These are phyloP conservation scores for Backusella westeae DNA, from an alignment of 192 early-diverging fungal genomes.

Conservation along the genomic window DNA sequence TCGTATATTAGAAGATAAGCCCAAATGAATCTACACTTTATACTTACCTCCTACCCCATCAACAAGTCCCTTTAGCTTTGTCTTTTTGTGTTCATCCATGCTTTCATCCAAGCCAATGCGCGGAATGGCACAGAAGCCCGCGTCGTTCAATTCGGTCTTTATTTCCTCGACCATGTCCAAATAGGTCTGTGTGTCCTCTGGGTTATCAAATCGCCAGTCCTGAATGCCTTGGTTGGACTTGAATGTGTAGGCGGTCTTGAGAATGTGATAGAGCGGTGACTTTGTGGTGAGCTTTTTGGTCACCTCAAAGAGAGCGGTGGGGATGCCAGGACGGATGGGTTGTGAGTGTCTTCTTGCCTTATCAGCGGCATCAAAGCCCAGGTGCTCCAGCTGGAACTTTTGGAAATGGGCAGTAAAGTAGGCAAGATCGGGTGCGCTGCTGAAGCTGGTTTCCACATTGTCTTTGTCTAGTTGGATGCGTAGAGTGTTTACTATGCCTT, in stretches of 20 bases:
- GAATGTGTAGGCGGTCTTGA: constrained; percentile 26
- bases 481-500: constrained; percentile 17
- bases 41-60: background rate
- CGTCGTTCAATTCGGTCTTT: constrained; percentile 1
- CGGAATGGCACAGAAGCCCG: constrained; percentile 15
- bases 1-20: too few relatives aligned
- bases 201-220: constrained; percentile 26
- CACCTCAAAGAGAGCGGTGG: constrained; percentile 16
- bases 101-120: constrained; percentile 10
- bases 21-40: too few relatives aligned
- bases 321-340: constrained; percentile 16
- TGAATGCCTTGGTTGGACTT: constrained; percentile 15
- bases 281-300: background rate
- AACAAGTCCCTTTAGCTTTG: background rate
- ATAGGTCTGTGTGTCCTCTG: constrained; percentile 20
- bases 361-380: constrained; percentile 16
- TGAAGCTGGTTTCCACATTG: constrained; percentile 20
- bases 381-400: constrained; percentile 28
- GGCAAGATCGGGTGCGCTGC: constrained; percentile 26
- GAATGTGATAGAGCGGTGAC: constrained; percentile 25
- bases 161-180: constrained; percentile 16
- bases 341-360: constrained; percentile 3
- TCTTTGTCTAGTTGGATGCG: constrained; percentile 17
- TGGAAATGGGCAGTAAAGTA: constrained; percentile 27
- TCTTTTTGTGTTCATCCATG: constrained; percentile 11